Evolutionary conservation across 2,329 filamentous ascomycete genomes (phyloP).

Genomic region (Penicillium sclerotiorum): DNA sequence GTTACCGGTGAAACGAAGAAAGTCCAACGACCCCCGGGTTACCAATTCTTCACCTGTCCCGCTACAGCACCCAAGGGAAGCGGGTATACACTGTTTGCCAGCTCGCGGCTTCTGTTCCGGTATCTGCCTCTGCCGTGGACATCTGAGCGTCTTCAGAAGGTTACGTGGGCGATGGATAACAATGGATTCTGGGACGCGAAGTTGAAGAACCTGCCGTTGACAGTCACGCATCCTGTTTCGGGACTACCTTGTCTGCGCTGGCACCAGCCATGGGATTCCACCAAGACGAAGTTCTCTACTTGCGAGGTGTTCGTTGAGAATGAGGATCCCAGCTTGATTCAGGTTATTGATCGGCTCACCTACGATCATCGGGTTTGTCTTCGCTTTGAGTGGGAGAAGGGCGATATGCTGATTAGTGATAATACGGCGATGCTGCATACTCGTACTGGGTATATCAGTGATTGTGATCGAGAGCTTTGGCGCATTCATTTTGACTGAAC

Average conservation of each 20-base stretch:
- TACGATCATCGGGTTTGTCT: constrained; percentile 56
- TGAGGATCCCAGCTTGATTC: constrained; percentile 39
- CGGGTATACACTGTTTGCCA: constrained; percentile 59
- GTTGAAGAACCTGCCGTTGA: constrained; percentile 49
- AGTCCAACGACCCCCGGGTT: constrained; percentile 51
- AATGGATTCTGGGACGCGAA: constrained; percentile 50
- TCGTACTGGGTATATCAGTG: constrained; percentile 27
- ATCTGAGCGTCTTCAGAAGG: constrained; percentile 17
- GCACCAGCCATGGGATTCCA: constrained; percentile 58
- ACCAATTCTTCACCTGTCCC: constrained; percentile 56
- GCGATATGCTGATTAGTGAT: constrained; percentile 58
- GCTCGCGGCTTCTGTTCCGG: constrained; percentile 54
- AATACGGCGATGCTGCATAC: constrained; percentile 43
- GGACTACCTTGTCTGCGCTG: constrained; percentile 55
- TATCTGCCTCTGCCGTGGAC: constrained; percentile 44
- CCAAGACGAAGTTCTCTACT: constrained; percentile 55
- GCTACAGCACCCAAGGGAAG: constrained; percentile 51
- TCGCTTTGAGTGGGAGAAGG: constrained; percentile 58
- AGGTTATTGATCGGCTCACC: constrained; percentile 46
- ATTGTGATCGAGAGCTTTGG: constrained; percentile 31
- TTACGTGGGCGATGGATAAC: constrained; percentile 53
- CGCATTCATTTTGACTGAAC: constrained; percentile 30
- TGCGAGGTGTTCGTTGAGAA: constrained; percentile 50
- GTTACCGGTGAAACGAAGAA: constrained; percentile 44
- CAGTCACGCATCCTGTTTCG: constrained; percentile 51